Conservation (phyloP, 139 green algal genomes). For the Picochlorum sp. region DNA sequence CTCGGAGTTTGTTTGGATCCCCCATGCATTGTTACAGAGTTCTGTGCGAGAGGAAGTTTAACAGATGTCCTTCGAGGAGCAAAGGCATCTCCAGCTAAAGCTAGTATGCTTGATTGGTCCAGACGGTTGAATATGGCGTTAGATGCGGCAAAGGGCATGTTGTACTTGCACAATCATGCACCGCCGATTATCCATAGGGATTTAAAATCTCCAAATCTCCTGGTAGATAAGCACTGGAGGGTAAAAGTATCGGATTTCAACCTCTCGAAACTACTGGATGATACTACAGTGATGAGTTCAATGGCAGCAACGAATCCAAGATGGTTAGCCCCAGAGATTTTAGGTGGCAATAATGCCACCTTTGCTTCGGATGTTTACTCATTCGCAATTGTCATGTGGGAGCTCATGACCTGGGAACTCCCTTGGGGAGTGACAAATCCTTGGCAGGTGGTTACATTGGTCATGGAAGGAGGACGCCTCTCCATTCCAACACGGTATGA, state of each 20-base stretch:
- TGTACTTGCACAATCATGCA: constrained; percentile 41
- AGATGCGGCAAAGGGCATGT: constrained; percentile 52
- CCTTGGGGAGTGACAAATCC: constrained; percentile 52
- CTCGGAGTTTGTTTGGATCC: constrained; percentile 45
- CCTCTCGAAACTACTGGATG: constrained; percentile 46
- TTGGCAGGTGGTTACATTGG: constrained; percentile 59
- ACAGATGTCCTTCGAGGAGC: constrained; percentile 46
- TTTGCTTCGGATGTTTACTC: constrained; percentile 46
- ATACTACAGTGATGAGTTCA: constrained; percentile 30
- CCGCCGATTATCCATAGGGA: constrained; percentile 53
- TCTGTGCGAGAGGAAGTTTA: constrained; percentile 47
- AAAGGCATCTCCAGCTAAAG: constrained; percentile 8
- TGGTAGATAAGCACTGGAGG: constrained; percentile 50
- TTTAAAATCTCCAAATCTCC: constrained; percentile 50
- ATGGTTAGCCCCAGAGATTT: constrained; percentile 56
- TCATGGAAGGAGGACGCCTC: constrained; percentile 49
- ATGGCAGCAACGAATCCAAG: constrained; percentile 50
- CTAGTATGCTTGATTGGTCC: constrained; percentile 42
- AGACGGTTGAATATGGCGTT: constrained; percentile 44
- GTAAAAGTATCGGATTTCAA: constrained; percentile 58
- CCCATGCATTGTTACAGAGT: constrained; percentile 38
- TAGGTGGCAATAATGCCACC: constrained; percentile 34
- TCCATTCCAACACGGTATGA: constrained; percentile 36
- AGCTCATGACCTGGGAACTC: constrained; percentile 77
- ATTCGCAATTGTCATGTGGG: constrained; percentile 53